phyloP scores from a whole-genome alignment of 306 rosid species.

The Malus sieversii region DNA sequence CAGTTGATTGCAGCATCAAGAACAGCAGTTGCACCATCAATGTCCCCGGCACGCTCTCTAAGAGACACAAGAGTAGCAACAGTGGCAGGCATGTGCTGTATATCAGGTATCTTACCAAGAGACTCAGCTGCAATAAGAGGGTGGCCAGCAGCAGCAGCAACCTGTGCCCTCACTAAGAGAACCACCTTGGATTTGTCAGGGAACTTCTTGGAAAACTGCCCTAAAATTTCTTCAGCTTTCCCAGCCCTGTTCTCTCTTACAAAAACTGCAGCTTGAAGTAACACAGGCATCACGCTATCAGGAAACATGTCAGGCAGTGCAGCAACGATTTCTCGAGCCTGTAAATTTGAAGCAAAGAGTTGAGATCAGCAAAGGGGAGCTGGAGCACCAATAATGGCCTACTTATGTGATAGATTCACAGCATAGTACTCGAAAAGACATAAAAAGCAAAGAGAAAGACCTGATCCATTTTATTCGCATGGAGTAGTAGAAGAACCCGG shows the following conservation, averaged over 20 bases:
- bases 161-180: conserved; percentile 81
- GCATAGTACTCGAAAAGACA: not conserved
- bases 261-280: conserved; percentile 77
- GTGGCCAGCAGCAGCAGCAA: conserved; percentile 88
- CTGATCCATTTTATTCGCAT: conserved; percentile 88
- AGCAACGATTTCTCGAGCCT: conserved; percentile 91
- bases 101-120: conserved; percentile 65
- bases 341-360: conserved; percentile 8
- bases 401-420: not conserved
- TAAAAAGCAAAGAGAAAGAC: conserved; percentile 24
- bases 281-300: conserved; percentile 52
- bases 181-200: conserved; percentile 68
- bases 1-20: conserved; percentile 83
- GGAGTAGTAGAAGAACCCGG: conserved; percentile 82
- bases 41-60: conserved; percentile 81
- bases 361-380: conserved; percentile 21
- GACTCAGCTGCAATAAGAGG: conserved; percentile 90
- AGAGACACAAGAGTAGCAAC: conserved; percentile 90
- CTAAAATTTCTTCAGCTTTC: conserved; percentile 80
- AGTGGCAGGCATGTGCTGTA: conserved; percentile 92
- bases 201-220: conserved; percentile 64
- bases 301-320: conserved; percentile 71
- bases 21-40: conserved; percentile 82
- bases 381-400: not conserved
- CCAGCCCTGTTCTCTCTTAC: conserved; percentile 96